These are phyloP conservation scores for Suhomyces panamericanus DNA, from an alignment of 1,139 yeast species.

Conservation along the genomic window DNA sequence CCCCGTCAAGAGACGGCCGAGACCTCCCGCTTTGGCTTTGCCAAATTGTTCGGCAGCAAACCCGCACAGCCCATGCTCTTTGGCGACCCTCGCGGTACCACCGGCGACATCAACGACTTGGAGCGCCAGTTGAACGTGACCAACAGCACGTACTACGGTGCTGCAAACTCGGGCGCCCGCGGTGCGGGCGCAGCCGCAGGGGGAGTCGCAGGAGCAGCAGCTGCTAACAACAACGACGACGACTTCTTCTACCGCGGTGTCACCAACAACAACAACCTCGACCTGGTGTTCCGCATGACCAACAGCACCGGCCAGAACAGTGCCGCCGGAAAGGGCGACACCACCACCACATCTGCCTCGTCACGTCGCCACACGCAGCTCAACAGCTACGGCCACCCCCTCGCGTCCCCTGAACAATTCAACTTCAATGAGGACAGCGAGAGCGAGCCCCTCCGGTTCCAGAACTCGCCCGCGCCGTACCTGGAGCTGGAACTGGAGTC, in stretches of 20 bases:
- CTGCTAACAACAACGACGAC: conserved; percentile 23
- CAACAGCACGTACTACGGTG: conserved; percentile 19
- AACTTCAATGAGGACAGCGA: conserved; percentile 19
- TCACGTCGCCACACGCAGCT: conserved; percentile 15
- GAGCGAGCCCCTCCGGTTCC: conserved; percentile 12
- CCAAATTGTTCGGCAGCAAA: conserved; percentile 29
- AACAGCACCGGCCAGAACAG: conserved; percentile 26
- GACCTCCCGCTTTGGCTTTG: conserved; percentile 26
- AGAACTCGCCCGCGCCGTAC: conserved; percentile 9
- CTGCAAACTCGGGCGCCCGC: conserved; percentile 15
- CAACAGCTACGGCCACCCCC: conserved; percentile 15
- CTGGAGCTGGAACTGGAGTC: conserved; percentile 14
- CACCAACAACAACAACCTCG: conserved; percentile 46
- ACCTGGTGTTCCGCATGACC: conserved; percentile 37
- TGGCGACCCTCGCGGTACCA: conserved; percentile 16
- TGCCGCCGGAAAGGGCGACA: conserved; percentile 14
- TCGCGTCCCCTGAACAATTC: conserved; percentile 19
- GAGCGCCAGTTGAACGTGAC: conserved; percentile 25
- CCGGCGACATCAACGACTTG: conserved; percentile 24
- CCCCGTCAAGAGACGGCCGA: conserved; percentile 11
- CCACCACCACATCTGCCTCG: conserved; percentile 16
- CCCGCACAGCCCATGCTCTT: conserved; percentile 10
- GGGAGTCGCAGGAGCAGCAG: conserved; percentile 13
- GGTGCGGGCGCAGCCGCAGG: conserved; percentile 10
- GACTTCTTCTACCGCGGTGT: conserved; percentile 50